Evolutionary conservation across 768 basidiomycete genomes (phyloP), one percentile per base, ranked within the genome.

Genomic region (Collybiopsis confluens): DNA sequence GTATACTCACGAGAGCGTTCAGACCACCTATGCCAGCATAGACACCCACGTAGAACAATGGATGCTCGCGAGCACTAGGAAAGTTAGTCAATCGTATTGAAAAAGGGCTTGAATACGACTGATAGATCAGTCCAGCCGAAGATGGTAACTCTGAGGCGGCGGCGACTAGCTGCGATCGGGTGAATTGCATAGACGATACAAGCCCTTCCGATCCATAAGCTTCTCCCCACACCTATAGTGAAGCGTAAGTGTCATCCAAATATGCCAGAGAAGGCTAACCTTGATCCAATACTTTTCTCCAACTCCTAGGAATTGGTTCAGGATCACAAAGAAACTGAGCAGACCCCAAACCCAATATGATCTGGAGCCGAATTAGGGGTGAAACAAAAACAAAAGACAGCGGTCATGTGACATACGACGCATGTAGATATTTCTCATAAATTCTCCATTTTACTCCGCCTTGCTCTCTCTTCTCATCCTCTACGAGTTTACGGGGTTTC

Each of bases 371-470:
- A 11, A n/a, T 54, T 28, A 41, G 23, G 20, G 20, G 18, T 3
- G 35, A 28, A n/a, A 15, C 3, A 3, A 16, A 28, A 36, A 18
- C 13, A 37, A 52, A 10, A 42, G 6, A 2, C 21, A 30, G 28
- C 56, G n/a, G n/a, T n/a, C n/a, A n/a, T n/a, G n/a, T n/a, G 4
- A 77, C 83, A 44, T 56, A 88, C 85, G 87, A 86, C 16, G 83
- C 86, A 64, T 81, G 76, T 55, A 92, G 63, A 61, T 94, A 90
- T 5, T 79, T 72, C 11, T 82, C 78, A 54, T 86, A 86, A 28
- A 85, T 75, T 1, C 70, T 68, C 87, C 89, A 92, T 62, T 90
- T 90, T 27, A 95, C 92, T 35, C 85, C 83, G 0, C 92, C 93
- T 1, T 77, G 77, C 57, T 89, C 88, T 41, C 91, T 67, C 55